phyloP scores from a whole-genome alignment of 257 asterid genomes.

The Nicotiana knightiana region DNA sequence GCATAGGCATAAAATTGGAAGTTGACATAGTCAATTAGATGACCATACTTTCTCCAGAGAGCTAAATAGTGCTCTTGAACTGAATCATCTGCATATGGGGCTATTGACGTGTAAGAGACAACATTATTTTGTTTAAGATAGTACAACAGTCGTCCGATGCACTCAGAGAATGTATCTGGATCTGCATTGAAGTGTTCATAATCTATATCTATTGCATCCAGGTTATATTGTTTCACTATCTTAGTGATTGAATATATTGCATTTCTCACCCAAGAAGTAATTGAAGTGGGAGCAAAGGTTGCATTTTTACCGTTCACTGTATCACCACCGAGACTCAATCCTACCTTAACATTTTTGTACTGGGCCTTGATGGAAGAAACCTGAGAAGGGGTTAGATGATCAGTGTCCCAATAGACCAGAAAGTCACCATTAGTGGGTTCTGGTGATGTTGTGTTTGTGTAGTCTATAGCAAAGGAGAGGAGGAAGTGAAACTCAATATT shows the following conservation, averaged over 20 bases:
- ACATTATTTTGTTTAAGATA: constrained; percentile 46
- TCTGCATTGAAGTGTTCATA: constrained; percentile 64
- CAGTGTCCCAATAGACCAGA: constrained; percentile 48
- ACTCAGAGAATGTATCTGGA: constrained; percentile 66
- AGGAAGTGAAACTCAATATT: constrained; percentile 52
- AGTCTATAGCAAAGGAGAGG: constrained; percentile 69
- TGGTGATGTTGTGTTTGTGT: constrained; percentile 35
- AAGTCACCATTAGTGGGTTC: constrained; percentile 61
- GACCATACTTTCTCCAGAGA: constrained; percentile 51
- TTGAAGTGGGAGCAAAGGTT: constrained; percentile 42
- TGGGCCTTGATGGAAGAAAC: constrained; percentile 50
- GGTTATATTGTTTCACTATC: constrained; percentile 37
- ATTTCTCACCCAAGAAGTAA: constrained; percentile 53
- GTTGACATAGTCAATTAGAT: constrained; percentile 63
- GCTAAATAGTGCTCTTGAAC: constrained; percentile 55
- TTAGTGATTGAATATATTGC: constrained; percentile 48
- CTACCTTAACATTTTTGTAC: constrained; percentile 53
- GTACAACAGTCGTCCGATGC: constrained; percentile 50
- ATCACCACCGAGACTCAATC: constrained; percentile 69
- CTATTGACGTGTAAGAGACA: constrained; percentile 53
- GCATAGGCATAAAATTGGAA: constrained; percentile 66
- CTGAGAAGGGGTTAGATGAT: constrained; percentile 47
- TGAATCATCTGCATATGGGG: constrained; percentile 45
- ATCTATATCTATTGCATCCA: constrained; percentile 73
- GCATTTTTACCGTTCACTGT: constrained; percentile 20